These are phyloP conservation scores for Globisporangium solare DNA, from an alignment of 352 stramenopile species.

Conservation along the genomic window DNA sequence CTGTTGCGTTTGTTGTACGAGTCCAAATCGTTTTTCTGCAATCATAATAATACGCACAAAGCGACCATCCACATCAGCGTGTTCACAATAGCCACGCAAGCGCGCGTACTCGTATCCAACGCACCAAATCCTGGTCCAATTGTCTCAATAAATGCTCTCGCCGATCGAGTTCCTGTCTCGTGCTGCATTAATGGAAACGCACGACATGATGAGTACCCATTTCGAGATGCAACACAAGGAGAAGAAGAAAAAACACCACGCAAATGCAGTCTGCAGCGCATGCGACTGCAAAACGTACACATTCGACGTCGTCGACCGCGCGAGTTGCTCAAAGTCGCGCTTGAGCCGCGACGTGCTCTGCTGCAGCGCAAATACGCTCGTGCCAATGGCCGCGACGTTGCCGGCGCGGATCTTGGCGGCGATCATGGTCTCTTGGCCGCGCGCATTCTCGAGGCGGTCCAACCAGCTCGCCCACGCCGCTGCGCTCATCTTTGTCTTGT, in stretches of 20 bases:
- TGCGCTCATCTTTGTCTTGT: slow-evolving; percentile 42
- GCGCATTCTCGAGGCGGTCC: slow-evolving; percentile 74
- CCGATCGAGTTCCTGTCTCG: slow-evolving; percentile 63
- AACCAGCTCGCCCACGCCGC: slow-evolving; percentile 75
- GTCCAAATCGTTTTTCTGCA: slow-evolving; percentile 67
- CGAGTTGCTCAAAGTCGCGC: slow-evolving; percentile 80
- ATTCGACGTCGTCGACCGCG: slow-evolving; percentile 31
- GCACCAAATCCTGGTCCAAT: slow-evolving; percentile 58
- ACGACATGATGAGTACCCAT: not conserved
- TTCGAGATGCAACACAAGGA: not conserved
- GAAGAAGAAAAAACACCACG: not conserved
- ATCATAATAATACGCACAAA: not conserved
- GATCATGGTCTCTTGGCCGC: slow-evolving; percentile 58
- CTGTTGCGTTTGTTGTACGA: slow-evolving; percentile 63
- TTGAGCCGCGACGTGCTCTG: slow-evolving; percentile 77
- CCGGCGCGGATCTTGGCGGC: slow-evolving; percentile 61
- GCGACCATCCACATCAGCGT: not conserved
- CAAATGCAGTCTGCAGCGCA: not conserved
- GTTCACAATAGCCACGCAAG: not conserved
- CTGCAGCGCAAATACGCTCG: slow-evolving; percentile 81
- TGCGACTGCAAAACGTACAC: slow-evolving; percentile 34
- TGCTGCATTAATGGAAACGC: slow-evolving; percentile 23
- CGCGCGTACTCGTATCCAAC: not conserved
- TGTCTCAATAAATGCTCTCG: slow-evolving; percentile 59
- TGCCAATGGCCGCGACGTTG: slow-evolving; percentile 57